A percentile compares a stretch with the other conserved stretches of the same genome.
Evolutionary conservation across 352 stramenopile species (phyloP).

Genomic region (Phytophthora ohioensis): DNA sequence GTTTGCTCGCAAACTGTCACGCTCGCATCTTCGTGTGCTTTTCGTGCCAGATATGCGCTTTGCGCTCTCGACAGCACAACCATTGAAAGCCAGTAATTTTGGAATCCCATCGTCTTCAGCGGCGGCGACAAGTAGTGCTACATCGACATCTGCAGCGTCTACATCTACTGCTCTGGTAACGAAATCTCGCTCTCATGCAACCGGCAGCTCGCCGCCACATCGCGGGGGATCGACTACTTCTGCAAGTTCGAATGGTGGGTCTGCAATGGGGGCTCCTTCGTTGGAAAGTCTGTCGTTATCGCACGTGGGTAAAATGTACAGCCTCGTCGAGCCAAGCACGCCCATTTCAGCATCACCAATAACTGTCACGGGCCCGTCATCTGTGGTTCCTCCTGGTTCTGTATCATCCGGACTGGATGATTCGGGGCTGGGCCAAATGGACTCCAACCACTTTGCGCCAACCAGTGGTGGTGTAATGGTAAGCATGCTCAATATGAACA

Average conservation of each 20-base stretch:
- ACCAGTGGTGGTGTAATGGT: constrained; percentile 70
- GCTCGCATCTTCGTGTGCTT: constrained; percentile 65
- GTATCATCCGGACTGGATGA: constrained; percentile 44
- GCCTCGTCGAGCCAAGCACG: constrained; percentile 74
- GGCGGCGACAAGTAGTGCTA: constrained; percentile 15
- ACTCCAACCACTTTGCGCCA: constrained; percentile 71
- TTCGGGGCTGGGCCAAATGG: constrained; percentile 49
- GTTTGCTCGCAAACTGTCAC: constrained; percentile 66
- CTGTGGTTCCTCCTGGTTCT: constrained; percentile 40
- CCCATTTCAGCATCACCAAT: constrained; percentile 60
- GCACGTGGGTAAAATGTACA: constrained; percentile 87
- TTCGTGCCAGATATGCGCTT: constrained; percentile 76
- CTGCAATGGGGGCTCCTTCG: constrained; percentile 35
- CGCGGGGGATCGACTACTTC: constrained; percentile 25
- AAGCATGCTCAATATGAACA: constrained; percentile 84
- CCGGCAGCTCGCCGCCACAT: constrained; percentile 32
- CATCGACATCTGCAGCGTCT: constrained; percentile 25
- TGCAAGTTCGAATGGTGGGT: constrained; percentile 28
- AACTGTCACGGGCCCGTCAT: constrained; percentile 45
- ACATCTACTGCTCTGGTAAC: constrained; percentile 56
- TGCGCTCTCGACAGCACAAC: constrained; percentile 63
- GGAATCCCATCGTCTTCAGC: constrained; percentile 41
- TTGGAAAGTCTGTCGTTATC: constrained; percentile 82
- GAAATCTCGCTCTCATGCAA: constrained; percentile 36
- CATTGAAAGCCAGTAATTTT: constrained; percentile 54